Evolutionary conservation across 2,329 filamentous ascomycete genomes (phyloP), one percentile per base, ranked within the genome.

Genomic region (Botrytis hyacinthi): DNA sequence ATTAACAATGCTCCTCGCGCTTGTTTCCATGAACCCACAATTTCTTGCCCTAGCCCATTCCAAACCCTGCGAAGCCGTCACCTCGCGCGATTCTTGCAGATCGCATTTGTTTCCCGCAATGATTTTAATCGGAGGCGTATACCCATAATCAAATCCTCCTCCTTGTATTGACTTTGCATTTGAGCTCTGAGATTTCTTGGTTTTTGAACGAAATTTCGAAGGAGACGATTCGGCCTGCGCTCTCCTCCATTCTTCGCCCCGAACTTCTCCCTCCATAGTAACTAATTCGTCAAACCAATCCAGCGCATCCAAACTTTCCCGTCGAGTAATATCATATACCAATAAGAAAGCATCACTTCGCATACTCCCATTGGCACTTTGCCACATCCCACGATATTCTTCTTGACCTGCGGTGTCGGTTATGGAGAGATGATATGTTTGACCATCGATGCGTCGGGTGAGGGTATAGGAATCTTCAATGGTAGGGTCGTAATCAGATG

Each of bases 21-120:
- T 94, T 75, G 93, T 96, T 87, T 96, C 93, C 93, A 96, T 96
- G 83, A 96, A 96, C 57, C 93, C 93, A 83, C 92, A 95, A 61
- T 90, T 90, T 72, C 88, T 86, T 74, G 85, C 85, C 75, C 92
- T 85, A 69, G 93, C 92, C 93, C 93, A 96, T 78, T 94, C 92
- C 61, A 95, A 84, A 0, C 93, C 93, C 73, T 88, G 84, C 60
- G 90, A 87, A 10, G 92, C 92, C n/a, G 88, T 84, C 14, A 96
- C 90, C 81, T 90, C 87, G 67, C 93, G 84, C 77, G 86, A 87
- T 78, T 91, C 87, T 80, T 93, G 90, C 75, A 95, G 82, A 82
- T 96, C 93, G 85, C 93, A 95, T 84, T 95, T 96, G 84, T 96
- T 96, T 48, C 93, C 93, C 1, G 92, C 93, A 20, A 95, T 91